These are phyloP conservation scores for Phyllostachys edulis DNA, from an alignment of 176 grass and related monocot genomes.

Conservation along the genomic window DNA sequence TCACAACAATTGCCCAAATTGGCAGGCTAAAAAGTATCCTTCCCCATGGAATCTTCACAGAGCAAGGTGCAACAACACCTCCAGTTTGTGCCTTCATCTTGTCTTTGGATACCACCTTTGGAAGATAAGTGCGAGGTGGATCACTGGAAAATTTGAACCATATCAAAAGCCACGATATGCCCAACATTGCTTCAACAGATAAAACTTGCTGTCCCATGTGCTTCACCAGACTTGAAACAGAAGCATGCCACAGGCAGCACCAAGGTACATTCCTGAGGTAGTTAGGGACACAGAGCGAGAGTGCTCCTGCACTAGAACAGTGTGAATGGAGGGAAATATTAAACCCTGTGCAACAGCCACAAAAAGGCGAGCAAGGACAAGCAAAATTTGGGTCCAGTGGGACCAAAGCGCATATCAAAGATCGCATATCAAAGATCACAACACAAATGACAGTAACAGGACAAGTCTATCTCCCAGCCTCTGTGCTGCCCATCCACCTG, in stretches of 20 bases:
- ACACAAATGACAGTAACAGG: constrained; percentile 52
- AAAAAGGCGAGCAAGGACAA: constrained; percentile 47
- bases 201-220: constrained; percentile 52
- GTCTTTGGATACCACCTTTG: constrained; percentile 43
- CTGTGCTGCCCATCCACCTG: constrained; percentile 67
- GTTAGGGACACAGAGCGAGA: constrained; percentile 64
- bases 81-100: constrained; percentile 35
- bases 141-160: constrained; percentile 56
- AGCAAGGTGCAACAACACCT: background rate
- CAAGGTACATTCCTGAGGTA: constrained; percentile 65
- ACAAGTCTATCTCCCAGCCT: constrained; percentile 51
- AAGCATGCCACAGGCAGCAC: constrained; percentile 61
- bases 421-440: constrained; percentile 59
- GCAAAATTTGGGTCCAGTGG: constrained; percentile 41
- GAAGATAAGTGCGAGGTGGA: constrained; percentile 37
- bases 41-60: constrained; percentile 55
- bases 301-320: constrained; percentile 54
- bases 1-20: constrained; percentile 58
- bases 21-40: constrained; percentile 57
- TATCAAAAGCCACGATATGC: constrained; percentile 45
- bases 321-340: constrained; percentile 70
- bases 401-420: background rate
- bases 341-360: constrained; percentile 65
- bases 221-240: constrained; percentile 52
- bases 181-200: constrained; percentile 49